Evolutionary conservation across 306 rosid genomes (phyloP), one percentile per base, ranked within the genome.

Genomic region (Aeschynomene evenia): DNA sequence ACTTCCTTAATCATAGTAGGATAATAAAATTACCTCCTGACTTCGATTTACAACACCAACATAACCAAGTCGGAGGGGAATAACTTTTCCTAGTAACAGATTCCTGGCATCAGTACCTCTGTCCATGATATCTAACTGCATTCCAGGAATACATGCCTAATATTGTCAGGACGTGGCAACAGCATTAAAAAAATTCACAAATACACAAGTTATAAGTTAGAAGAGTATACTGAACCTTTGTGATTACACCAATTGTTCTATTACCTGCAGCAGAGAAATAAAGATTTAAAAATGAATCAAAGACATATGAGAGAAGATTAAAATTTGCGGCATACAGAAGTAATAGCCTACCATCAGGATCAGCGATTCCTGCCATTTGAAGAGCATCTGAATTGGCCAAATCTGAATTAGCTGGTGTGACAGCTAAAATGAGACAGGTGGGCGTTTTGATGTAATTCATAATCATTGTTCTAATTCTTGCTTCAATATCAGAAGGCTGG

Each of bases 81-180:
- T 95, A 68, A 95, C 88, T 87, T 95, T 91, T 84, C 99, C 99
- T 24, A 77, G 89, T 87, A 95, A 87, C 66, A 95, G 89, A 79
- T 95, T 95, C 40, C 91, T 87, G 22, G 99, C 99, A 85, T 95
- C 99, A 29, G 99, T 95, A 85, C 99, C 99, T 89, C 99, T 91
- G 79, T 95, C 99, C 99, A 95, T 95, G 73, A 95, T 91, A 81
- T 95, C 98, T 87, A 94, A 78, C 98, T 94, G 54, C 62, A 71
- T 24, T 66, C 63, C 66, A 63, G 23, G 72, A 57, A 75, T 6
- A 36, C 56, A 31, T 18, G 51, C 55, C 55, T 48, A 72, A 51
- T 19, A 40, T 65, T 40, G 77, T 89, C 80, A 83, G 74, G 64
- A 76, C 23, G 42, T 6, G 40, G 54, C 37, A 56, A 78, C 65